These are phyloP conservation scores for Podospora comata DNA, from an alignment of 495 filamentous ascomycete species.

Conservation along the genomic window DNA sequence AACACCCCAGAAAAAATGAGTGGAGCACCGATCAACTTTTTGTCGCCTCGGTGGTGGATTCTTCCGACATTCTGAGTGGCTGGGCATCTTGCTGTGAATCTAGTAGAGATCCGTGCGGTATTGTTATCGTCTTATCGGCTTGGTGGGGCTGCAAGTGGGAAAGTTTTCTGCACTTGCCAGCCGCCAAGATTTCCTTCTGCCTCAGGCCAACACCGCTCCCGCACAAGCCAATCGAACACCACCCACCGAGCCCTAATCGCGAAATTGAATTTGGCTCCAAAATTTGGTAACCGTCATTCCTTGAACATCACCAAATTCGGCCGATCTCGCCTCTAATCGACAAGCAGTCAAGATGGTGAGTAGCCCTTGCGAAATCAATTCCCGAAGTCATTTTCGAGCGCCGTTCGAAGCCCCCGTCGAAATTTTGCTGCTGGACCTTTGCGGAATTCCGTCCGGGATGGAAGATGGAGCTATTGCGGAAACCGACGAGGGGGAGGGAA, in stretches of 20 bases:
- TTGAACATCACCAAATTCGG: constrained; percentile 29
- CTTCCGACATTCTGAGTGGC: constrained; percentile 22
- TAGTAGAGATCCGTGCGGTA: constrained; percentile 3
- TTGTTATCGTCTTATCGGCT: not conserved
- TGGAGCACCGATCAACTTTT: constrained; percentile 22
- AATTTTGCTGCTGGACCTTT: not conserved
- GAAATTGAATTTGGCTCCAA: constrained; percentile 37
- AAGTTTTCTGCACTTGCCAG: not conserved
- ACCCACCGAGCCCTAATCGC: constrained; percentile 41
- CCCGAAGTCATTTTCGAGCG: constrained; percentile 11
- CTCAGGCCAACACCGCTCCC: constrained; percentile 22
- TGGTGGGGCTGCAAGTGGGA: constrained; percentile 20
- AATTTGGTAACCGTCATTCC: constrained; percentile 34
- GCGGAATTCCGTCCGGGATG: constrained; percentile 10
- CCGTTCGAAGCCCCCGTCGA: constrained; percentile 11
- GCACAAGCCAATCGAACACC: constrained; percentile 30
- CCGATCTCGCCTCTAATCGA: constrained; percentile 38
- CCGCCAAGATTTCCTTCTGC: constrained; percentile 6
- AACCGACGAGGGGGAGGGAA: not conserved
- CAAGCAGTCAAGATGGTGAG: constrained; percentile 43
- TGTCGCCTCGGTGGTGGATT: constrained; percentile 23
- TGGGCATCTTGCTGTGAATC: constrained; percentile 8
- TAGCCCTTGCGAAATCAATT: constrained; percentile 21
- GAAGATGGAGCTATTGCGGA: constrained; percentile 6
- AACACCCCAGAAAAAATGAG: constrained; percentile 28